Evolutionary conservation across 2,329 filamentous ascomycete genomes (phyloP).

Genomic region (Rutstroemia sp.): DNA sequence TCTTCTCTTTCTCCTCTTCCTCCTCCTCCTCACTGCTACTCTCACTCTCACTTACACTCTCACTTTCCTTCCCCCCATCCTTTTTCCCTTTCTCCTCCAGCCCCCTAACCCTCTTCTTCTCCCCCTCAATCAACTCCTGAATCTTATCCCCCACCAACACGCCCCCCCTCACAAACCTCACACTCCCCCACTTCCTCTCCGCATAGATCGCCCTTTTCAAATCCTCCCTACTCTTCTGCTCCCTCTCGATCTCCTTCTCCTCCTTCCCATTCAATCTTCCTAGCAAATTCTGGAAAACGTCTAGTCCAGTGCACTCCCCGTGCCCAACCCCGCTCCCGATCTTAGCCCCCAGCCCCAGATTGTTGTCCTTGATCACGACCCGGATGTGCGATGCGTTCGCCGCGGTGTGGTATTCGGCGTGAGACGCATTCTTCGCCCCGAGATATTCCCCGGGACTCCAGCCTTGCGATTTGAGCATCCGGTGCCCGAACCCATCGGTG

Average conservation of each 20-base stretch:
- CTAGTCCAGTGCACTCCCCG: constrained; percentile 72
- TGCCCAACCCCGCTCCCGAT: constrained; percentile 59
- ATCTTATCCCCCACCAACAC: constrained; percentile 54
- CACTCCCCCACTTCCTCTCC: constrained; percentile 67
- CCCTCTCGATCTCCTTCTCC: constrained; percentile 62
- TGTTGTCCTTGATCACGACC: constrained; percentile 83
- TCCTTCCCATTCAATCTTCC: constrained; percentile 85
- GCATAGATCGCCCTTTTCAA: constrained; percentile 67
- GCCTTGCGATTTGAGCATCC: constrained; percentile 79
- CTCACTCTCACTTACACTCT: constrained; percentile 10
- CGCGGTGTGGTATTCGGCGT: constrained; percentile 68
- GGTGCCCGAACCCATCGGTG: constrained; percentile 78
- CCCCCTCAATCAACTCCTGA: constrained; percentile 36
- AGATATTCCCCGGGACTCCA: constrained; percentile 84
- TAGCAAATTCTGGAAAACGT: constrained; percentile 78
- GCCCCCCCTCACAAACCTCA: constrained; percentile 85
- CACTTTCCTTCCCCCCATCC: background rate
- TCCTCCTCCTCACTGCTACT: constrained; percentile 2
- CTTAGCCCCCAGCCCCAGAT: constrained; percentile 79
- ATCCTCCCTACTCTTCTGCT: constrained; percentile 61
- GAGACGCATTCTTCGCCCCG: constrained; percentile 67
- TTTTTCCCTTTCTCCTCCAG: constrained; percentile 16
- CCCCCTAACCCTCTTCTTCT: constrained; percentile 28
- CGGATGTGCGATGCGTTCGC: constrained; percentile 82
- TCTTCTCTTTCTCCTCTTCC: constrained; percentile 11